These are phyloP conservation scores for Gynandropsis gynandra DNA, from an alignment of 345 rosid species.

Conservation along the genomic window DNA sequence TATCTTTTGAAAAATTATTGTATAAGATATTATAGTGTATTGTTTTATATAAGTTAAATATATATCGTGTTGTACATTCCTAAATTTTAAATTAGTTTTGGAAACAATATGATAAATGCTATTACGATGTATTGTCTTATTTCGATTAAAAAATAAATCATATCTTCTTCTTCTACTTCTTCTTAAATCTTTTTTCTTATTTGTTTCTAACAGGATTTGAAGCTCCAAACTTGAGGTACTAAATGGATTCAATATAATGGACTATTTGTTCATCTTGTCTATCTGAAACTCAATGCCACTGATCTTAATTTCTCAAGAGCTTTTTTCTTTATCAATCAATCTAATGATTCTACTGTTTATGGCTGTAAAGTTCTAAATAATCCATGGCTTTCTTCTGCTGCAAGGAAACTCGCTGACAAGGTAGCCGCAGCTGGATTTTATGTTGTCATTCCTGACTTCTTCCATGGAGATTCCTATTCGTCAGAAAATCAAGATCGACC, in stretches of 20 bases:
- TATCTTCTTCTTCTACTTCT: no score
- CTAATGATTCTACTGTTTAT: no score
- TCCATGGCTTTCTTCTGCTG: neutral
- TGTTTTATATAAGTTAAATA: no score
- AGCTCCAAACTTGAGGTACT: conserved; percentile 54
- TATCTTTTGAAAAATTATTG: no score
- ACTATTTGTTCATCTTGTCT: no score
- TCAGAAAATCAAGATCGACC: conserved; percentile 33
- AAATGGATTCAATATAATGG: no score
- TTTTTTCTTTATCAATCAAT: neutral
- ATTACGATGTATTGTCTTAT: neutral
- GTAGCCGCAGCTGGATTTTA: conserved; percentile 65
- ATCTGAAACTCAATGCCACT: neutral
- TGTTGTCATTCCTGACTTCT: conserved; percentile 69
- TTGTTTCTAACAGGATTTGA: conserved; percentile 43
- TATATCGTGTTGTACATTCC: no score
- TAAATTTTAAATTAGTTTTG: no score
- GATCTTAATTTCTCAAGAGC: conserved; percentile 2
- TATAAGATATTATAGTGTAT: no score
- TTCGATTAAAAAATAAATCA: no score
- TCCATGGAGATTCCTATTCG: conserved; percentile 44
- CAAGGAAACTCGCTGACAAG: conserved; percentile 70
- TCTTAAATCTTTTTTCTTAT: conserved; percentile 1
- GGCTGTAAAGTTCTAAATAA: neutral
- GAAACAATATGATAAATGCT: no score